Evolutionary conservation across 2,329 filamentous ascomycete species (phyloP).

Genomic region (Fusarium euwallaceae): DNA sequence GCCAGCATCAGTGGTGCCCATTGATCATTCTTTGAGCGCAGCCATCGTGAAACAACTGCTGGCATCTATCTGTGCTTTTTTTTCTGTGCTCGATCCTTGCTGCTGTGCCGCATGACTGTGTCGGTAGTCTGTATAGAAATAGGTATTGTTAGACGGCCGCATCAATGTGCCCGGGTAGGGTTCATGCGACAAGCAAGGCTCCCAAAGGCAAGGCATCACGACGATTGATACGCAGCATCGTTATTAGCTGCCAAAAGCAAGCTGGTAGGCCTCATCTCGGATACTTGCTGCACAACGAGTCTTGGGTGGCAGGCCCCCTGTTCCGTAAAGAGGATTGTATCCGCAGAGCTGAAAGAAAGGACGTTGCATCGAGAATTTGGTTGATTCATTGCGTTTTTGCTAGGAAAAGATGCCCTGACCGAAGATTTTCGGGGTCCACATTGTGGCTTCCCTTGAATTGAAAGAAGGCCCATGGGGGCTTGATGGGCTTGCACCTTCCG

Average conservation of each 20-base stretch:
- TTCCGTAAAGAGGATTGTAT: conserved; percentile 11
- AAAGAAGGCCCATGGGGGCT: neutral
- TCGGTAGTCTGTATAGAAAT: conserved; percentile 17
- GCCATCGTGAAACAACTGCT: conserved; percentile 9
- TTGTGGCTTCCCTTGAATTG: conserved; percentile 1
- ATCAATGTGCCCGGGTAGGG: conserved; percentile 29
- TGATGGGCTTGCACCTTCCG: conserved; percentile 8
- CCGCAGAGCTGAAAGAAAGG: conserved; percentile 45
- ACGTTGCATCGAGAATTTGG: conserved; percentile 36
- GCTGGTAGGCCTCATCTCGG: conserved; percentile 41
- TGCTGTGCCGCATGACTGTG: conserved; percentile 21
- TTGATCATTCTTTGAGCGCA: conserved; percentile 5
- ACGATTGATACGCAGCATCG: conserved; percentile 2
- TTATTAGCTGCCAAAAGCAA: conserved; percentile 42
- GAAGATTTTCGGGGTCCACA: conserved; percentile 44
- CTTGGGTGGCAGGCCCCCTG: conserved; percentile 15
- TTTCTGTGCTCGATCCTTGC: conserved; percentile 13
- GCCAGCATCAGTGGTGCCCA: neutral
- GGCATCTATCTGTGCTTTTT: conserved; percentile 1
- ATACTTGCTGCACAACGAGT: conserved; percentile 26
- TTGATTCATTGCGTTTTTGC: conserved; percentile 13
- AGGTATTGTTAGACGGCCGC: conserved; percentile 15
- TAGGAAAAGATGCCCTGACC: conserved; percentile 30
- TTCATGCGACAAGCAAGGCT: conserved; percentile 27
- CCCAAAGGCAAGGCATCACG: conserved; percentile 1